phyloP scores from a whole-genome alignment of 805 yeast species.

The Isabelozyma rhagii region DNA sequence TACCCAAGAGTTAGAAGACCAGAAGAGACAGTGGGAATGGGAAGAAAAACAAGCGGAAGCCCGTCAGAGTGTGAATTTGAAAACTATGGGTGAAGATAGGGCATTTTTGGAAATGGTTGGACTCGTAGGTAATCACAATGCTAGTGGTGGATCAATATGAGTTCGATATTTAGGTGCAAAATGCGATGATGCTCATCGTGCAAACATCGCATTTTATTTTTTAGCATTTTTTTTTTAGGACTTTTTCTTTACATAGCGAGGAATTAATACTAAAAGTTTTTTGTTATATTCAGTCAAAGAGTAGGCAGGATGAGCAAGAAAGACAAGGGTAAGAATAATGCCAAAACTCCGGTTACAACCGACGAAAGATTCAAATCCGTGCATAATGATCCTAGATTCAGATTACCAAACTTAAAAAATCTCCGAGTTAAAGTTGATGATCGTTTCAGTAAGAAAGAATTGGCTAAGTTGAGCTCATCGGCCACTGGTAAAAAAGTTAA shows the following conservation, averaged over 20 bases:
- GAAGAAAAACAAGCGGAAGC: conserved; percentile 83
- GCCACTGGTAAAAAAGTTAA: conserved; percentile 55
- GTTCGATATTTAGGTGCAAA: neutral
- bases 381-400: conserved; percentile 86
- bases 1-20: conserved; percentile 71
- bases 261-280: no score
- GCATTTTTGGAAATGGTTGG: conserved; percentile 87
- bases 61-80: conserved; percentile 65
- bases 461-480: conserved; percentile 45
- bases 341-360: conserved; percentile 34
- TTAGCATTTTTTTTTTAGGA: neutral
- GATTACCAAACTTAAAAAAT: conserved; percentile 64
- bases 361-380: conserved; percentile 81
- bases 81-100: conserved; percentile 71
- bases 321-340: conserved; percentile 3
- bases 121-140: conserved; percentile 42
- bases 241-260: neutral
- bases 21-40: conserved; percentile 83
- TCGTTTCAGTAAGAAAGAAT: conserved; percentile 69
- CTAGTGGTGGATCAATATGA: conserved; percentile 49
- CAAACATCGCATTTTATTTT: neutral
- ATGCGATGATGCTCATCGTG: neutral
- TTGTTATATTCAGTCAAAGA: neutral
- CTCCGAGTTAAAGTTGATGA: conserved; percentile 78
- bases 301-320: neutral